Evolutionary conservation across 176 grass and related monocot genomes (phyloP), one percentile per base, ranked within the genome.

Genomic region (Paspalum notatum): DNA sequence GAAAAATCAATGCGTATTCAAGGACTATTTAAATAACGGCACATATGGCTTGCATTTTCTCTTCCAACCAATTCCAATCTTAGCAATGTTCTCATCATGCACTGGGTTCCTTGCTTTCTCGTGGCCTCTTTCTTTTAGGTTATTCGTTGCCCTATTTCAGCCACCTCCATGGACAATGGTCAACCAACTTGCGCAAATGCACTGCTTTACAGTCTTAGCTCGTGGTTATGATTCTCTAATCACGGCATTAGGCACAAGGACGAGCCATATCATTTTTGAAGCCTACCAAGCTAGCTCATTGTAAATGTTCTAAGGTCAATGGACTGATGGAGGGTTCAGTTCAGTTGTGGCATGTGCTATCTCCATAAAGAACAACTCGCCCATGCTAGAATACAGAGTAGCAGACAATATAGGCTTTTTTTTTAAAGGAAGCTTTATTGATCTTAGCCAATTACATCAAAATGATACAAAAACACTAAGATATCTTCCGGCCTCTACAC

Each of bases 101-200:
- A 7, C 16, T 45, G 8, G 8, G n/a, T 66, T 45, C 4, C 22
- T 75, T 53, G 45, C 61, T 57, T 44, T 71, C 42, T 26, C 1
- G 38, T 71, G 40, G 5, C 26, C 7, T 77, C 3, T 15, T 3
- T 16, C 42, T 82, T 62, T 59, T 27, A 38, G 0, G 21, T 75
- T 66, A 60, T 77, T 62, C 18, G 26, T 50, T 78, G 42, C 26
- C 26, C 43, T 62, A 16, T 80, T 60, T 27, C 27, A 63, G 27
- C 50, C 18, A 24, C 11, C 50, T 53, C 10, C 38, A 49, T 59
- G 40, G 68, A 53, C 45, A 38, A 18, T 80, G 59, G 84, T 80
- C 69, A 74, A 86, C 84, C 59, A 86, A 75, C 60, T 80, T 80
- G 42, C 40, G 0, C 40, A 76, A 84, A 68, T 58, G 84, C 47